Conservation (phyloP, 768 basidiomycete genomes). For the Heimioporus sp. region DNA sequence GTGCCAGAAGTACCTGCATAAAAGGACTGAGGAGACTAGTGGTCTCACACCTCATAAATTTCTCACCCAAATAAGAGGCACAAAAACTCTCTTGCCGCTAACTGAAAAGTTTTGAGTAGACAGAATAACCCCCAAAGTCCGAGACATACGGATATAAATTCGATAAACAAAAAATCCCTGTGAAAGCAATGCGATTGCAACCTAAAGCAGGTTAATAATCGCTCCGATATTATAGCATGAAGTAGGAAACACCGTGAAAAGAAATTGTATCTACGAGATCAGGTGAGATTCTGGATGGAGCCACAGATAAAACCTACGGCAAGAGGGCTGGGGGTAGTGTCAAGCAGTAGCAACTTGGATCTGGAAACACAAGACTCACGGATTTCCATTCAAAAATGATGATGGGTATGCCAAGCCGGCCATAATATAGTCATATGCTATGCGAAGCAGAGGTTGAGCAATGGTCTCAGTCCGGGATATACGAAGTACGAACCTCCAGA, state of each 20-base stretch:
- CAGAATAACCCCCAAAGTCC: no score
- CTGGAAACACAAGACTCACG: neutral
- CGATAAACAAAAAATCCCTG: conserved; percentile 8
- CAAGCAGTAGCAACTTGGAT: neutral
- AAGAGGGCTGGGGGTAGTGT: conserved; percentile 1
- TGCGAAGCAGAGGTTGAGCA: neutral
- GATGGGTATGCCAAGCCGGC: neutral
- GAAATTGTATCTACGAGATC: neutral
- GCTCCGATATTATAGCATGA: no score
- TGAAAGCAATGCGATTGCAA: neutral
- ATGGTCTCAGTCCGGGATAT: neutral
- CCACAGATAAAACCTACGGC: neutral
- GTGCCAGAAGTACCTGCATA: neutral
- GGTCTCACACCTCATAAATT: conserved; percentile 7
- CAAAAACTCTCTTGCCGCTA: neutral
- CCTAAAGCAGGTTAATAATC: neutral
- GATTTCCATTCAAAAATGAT: neutral
- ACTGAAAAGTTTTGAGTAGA: neutral
- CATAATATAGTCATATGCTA: conserved; percentile 2
- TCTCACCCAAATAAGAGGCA: conserved; percentile 6
- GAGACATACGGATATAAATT: conserved; percentile 4
- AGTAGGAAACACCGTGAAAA: conserved; percentile 1
- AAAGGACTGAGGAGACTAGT: neutral
- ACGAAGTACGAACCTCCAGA: conserved; percentile 5
- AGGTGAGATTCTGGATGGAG: no score